A percentile compares a stretch with the other conserved stretches of the same genome.
Conservation (phyloP, 371 early-diverging fungal genomes). For the Syncephalastrum sp. region DNA sequence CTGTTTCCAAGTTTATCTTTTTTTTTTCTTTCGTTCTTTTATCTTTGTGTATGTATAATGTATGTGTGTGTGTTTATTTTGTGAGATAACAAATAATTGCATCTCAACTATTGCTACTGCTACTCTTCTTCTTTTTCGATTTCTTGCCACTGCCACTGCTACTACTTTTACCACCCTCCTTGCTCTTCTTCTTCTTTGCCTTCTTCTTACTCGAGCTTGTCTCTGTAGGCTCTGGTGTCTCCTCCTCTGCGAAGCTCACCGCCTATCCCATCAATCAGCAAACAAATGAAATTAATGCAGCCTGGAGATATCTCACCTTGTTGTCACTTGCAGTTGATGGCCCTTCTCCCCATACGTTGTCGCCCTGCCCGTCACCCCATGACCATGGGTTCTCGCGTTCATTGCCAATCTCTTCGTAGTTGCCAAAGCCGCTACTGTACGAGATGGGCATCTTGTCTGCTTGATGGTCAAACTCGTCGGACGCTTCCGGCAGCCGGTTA, state of each 20-base stretch:
- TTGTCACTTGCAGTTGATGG: not conserved
- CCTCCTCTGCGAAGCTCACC: not conserved
- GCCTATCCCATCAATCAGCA: not conserved
- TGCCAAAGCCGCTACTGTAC: conserved; percentile 14
- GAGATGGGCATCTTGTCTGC: conserved; percentile 2
- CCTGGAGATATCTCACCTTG: not conserved
- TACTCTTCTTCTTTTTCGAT: too few species aligned
- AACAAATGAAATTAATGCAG: not conserved
- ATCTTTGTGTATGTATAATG: too few species aligned
- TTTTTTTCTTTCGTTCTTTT: too few species aligned
- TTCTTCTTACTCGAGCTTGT: not conserved
- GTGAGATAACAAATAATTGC: too few species aligned
- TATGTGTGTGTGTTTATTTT: too few species aligned
- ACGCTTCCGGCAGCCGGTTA: conserved; percentile 3
- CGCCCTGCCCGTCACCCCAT: conserved; percentile 3
- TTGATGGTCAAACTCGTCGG: not conserved
- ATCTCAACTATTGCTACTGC: too few species aligned
- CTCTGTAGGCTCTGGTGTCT: not conserved
- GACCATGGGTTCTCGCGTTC: conserved; percentile 19
- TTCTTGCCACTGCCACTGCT: not conserved
- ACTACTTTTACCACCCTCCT: conserved; percentile 2
- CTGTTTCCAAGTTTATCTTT: too few species aligned
- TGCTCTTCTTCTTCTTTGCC: conserved; percentile 5
- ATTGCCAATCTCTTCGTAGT: conserved; percentile 26
- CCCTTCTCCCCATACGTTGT: not conserved